Conservation (phyloP, 2,329 filamentous ascomycete genomes). For the Cytospora paraplurivora region DNA sequence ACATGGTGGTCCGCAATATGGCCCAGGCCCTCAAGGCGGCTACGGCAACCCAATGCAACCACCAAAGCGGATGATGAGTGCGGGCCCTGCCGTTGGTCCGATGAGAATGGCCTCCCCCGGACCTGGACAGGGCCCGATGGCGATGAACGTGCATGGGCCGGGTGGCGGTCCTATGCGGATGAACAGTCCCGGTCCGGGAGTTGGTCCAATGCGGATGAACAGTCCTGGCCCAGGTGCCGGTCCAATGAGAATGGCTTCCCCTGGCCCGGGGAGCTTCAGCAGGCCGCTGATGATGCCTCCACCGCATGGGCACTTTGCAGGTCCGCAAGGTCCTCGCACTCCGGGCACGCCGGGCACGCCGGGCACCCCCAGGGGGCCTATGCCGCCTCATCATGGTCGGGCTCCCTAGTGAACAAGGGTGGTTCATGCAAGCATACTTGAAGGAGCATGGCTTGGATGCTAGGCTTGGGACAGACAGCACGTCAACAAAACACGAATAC, state of each 20-base stretch:
- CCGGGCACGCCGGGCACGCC: conserved; percentile 28
- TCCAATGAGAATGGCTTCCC: conserved; percentile 23
- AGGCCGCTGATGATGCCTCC: conserved; percentile 22
- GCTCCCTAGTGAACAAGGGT: conserved; percentile 34
- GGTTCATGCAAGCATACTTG: background rate
- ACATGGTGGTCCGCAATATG: conserved; percentile 18
- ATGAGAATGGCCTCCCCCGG: conserved; percentile 28
- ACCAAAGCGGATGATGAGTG: conserved; percentile 25
- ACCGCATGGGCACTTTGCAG: conserved; percentile 29
- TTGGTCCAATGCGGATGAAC: conserved; percentile 23
- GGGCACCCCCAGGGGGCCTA: conserved; percentile 25
- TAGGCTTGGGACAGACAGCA: background rate
- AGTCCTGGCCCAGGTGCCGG: conserved; percentile 19
- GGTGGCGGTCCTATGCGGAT: conserved; percentile 18
- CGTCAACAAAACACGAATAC: background rate
- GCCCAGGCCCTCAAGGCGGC: conserved; percentile 11
- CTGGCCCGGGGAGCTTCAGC: conserved; percentile 28
- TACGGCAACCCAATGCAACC: conserved; percentile 23
- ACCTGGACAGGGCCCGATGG: conserved; percentile 22
- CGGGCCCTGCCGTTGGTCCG: conserved; percentile 18
- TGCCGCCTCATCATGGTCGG: conserved; percentile 37
- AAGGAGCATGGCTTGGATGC: background rate
- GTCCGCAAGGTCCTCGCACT: conserved; percentile 35
- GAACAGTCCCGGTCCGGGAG: conserved; percentile 15
- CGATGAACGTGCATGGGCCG: conserved; percentile 16